Base-by-base conservation (phyloP, 202 grass and related monocot genomes). In the Carex arenaria region DNA sequence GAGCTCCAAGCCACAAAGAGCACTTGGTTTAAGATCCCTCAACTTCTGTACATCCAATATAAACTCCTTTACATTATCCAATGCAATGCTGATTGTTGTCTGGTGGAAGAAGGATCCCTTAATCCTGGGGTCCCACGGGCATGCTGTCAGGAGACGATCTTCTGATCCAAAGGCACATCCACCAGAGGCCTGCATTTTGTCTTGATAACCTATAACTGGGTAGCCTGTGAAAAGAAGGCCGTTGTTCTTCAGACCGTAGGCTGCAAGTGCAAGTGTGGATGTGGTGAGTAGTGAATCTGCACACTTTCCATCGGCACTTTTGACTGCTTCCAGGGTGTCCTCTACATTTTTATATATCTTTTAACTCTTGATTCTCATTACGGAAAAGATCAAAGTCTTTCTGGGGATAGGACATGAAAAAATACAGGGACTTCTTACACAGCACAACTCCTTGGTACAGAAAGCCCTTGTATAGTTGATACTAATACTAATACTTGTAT, bases 171-270 rank as follows among this genome's bases (percentile, higher is more conserved):
- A 55, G 51, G 88, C 7, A 73, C 94, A 97, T 5, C 85, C 81
- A 9, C 94, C 91, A 0, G 91, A 97, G 13, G 91, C 74, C 74
- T 97, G 94, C 67, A 97, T 88, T 79, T 45, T 83, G 89, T 97
- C 55, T 67, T 97, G 94, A 22, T 59, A 82, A 2, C 94, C 94
- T 2, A 93, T 78, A 12, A 97, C 94, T 4, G 94, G 91, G 82
- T 97, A 97, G 23, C 94, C 94, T 23, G 87, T 77, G 89, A 97
- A 97, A 64, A 82, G 51, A 1, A 64, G 10, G 42, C 86, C 89
- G 15, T 97, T 83, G 79, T 91, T 97, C 18, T 87, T 91, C 62
- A 93, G 84, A 15, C 91, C 94, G 34, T 90, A 97, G 0, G 32
- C 84, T 9, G 76, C 54, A 2, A 84, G 61, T 31, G 73, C 72